Conservation (phyloP, 2,329 filamentous ascomycete genomes). For the Venturia carpophila region DNA sequence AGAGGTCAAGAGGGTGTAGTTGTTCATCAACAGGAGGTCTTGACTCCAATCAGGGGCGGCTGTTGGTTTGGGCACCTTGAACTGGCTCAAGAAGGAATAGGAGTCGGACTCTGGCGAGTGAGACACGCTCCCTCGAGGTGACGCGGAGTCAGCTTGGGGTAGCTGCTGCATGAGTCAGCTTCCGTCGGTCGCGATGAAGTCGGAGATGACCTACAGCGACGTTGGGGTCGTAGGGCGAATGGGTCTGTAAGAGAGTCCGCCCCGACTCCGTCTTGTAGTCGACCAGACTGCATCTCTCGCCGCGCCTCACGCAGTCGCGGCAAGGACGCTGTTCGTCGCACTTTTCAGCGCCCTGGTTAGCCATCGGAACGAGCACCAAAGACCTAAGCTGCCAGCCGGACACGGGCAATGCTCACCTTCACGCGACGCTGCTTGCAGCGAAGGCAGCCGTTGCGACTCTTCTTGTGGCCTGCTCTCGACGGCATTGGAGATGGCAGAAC, state of each 20-base stretch:
- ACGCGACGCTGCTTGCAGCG: conserved; percentile 17
- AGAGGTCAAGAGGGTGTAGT: not conserved
- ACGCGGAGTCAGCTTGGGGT: not conserved
- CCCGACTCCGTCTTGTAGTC: not conserved
- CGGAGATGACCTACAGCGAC: not conserved
- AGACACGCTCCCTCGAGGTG: not conserved
- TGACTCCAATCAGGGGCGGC: conserved; percentile 11
- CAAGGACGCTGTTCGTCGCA: conserved; percentile 14
- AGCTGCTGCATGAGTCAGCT: not conserved
- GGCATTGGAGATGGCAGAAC: not conserved
- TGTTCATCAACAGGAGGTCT: conserved; percentile 2
- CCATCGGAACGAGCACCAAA: too few species aligned
- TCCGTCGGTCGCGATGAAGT: not conserved
- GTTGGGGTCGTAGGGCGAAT: not conserved
- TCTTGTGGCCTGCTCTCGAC: conserved; percentile 17
- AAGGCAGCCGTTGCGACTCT: conserved; percentile 15
- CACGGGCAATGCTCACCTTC: conserved; percentile 15
- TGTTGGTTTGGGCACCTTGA: not conserved
- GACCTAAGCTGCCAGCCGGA: not conserved
- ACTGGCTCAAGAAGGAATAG: not conserved
- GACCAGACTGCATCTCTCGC: conserved; percentile 13
- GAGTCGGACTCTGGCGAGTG: not conserved
- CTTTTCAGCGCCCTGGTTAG: not conserved
- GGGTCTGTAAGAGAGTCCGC: not conserved
- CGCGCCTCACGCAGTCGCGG: conserved; percentile 12